These are phyloP conservation scores for Calonectria multiphialidica DNA, from an alignment of 2,329 filamentous ascomycete species.

Conservation along the genomic window DNA sequence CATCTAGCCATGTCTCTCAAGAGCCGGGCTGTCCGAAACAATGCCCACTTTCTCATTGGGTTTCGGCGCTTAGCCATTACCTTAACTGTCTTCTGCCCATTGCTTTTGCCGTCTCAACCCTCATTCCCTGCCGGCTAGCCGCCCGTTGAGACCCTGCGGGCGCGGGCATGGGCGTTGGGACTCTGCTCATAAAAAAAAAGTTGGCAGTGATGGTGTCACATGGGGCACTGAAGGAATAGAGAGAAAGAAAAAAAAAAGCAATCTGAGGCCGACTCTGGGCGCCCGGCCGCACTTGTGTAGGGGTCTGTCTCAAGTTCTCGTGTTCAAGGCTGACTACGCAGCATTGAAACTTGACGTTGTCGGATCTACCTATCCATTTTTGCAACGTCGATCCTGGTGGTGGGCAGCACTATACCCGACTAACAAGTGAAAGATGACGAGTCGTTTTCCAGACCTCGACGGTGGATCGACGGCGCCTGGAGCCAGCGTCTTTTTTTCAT, in stretches of 20 bases:
- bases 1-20: neutral
- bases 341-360: constrained; percentile 17
- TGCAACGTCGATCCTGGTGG: constrained; percentile 16
- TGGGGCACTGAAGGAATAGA: neutral
- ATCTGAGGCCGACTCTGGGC: neutral
- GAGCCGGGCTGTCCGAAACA: constrained; percentile 5
- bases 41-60: neutral
- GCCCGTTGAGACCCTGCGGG: neutral
- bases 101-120: neutral
- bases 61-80: neutral
- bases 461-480: constrained; percentile 27
- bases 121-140: neutral
- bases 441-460: constrained; percentile 26
- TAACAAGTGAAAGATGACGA: constrained; percentile 26
- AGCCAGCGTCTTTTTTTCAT: constrained; percentile 21
- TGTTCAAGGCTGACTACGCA: neutral
- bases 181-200: neutral
- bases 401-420: constrained; percentile 10
- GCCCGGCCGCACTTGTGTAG: neutral
- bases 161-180: neutral
- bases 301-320: constrained; percentile 7
- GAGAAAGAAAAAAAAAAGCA: neutral
- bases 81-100: neutral
- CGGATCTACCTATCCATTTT: constrained; percentile 31
- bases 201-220: neutral